These are phyloP conservation scores for Penicillium chermesinum DNA, from an alignment of 495 filamentous ascomycete genomes.

Conservation along the genomic window DNA sequence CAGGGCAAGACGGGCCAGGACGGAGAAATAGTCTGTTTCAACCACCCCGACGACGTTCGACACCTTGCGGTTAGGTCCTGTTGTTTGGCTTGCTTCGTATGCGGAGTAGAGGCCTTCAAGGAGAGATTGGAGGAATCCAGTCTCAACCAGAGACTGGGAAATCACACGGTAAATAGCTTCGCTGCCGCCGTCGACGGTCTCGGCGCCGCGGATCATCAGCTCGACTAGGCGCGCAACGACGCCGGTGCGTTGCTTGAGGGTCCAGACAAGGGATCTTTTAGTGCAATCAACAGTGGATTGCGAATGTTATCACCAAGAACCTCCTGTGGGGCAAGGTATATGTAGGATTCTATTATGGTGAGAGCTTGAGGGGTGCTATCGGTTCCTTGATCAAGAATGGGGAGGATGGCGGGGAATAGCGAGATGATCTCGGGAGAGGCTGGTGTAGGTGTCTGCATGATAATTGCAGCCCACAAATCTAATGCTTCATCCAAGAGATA, in stretches of 20 bases:
- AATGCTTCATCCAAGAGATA: conserved; percentile 90
- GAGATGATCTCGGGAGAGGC: conserved; percentile 60
- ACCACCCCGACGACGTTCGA: conserved; percentile 60
- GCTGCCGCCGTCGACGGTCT: conserved; percentile 64
- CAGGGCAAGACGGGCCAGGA: conserved; percentile 76
- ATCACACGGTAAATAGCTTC: conserved; percentile 58
- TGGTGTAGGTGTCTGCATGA: conserved; percentile 63
- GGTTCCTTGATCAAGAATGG: conserved; percentile 64
- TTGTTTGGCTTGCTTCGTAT: conserved; percentile 67
- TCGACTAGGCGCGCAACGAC: conserved; percentile 64
- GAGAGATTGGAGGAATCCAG: conserved; percentile 58
- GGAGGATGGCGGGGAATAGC: conserved; percentile 63
- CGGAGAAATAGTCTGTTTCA: conserved; percentile 74
- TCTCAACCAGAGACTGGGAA: conserved; percentile 63
- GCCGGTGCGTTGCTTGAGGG: conserved; percentile 61
- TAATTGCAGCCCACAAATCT: conserved; percentile 77
- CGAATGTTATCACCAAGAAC: conserved; percentile 65
- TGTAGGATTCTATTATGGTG: conserved; percentile 71
- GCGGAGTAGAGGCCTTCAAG: conserved; percentile 66
- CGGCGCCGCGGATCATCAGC: conserved; percentile 62
- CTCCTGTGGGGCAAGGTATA: conserved; percentile 69
- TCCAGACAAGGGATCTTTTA: conserved; percentile 51
- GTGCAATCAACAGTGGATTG: conserved; percentile 48
- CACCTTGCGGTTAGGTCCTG: conserved; percentile 63
- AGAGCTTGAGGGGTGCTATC: conserved; percentile 64